Percentiles rank a stretch among this genome's conserved stretches.
Conservation (phyloP, 345 rosid genomes). For the Eucalyptus paniculata region DNA sequence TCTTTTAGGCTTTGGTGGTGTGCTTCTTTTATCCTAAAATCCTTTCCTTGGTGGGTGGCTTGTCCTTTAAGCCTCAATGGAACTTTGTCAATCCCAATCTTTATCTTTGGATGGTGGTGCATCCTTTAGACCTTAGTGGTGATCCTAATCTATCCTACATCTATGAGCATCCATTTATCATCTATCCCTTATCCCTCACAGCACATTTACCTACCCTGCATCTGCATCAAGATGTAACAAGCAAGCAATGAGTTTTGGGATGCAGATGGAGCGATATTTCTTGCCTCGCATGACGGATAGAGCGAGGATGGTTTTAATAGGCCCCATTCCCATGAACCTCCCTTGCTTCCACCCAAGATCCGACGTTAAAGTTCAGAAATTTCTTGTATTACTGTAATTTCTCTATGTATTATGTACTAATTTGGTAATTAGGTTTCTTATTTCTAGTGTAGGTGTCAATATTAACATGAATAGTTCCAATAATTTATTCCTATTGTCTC, state of each 20-base stretch:
- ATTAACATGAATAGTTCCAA: no score
- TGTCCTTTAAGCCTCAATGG: background rate
- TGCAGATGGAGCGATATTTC: background rate
- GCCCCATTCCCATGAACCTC: background rate
- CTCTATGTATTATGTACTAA: no score
- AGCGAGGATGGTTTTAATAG: background rate
- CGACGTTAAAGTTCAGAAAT: fast-evolving
- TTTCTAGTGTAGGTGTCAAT: background rate
- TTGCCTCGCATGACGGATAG: background rate
- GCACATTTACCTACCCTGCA: background rate
- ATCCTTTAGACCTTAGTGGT: no score
- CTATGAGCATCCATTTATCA: background rate
- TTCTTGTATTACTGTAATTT: background rate
- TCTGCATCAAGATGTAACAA: background rate
- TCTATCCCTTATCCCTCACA: background rate
- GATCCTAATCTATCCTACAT: background rate
- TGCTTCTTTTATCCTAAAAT: no score
- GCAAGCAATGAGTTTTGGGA: background rate
- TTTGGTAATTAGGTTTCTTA: background rate
- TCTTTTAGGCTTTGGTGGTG: no score
- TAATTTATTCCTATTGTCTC: no score
- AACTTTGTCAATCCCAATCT: no score
- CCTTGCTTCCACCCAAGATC: background rate
- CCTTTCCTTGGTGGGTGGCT: background rate
- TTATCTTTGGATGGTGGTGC: no score